Evolutionary conservation across 331 rosid genomes (phyloP).

Genomic region (Quercus lobata): DNA sequence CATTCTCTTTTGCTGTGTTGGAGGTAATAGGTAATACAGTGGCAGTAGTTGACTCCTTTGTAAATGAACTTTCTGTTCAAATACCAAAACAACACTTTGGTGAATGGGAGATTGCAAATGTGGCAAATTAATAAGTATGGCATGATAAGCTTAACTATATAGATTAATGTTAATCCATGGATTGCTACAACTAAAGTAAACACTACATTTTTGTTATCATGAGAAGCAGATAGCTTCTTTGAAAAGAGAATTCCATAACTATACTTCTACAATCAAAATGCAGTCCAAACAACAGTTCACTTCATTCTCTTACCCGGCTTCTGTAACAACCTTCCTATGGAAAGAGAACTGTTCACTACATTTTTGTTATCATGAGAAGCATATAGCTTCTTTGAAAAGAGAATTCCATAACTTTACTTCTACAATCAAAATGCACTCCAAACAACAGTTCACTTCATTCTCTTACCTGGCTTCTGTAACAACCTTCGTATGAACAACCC

Average conservation of each 20-base stretch:
- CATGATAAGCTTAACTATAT: neutral
- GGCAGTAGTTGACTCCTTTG: slow-evolving; percentile 37
- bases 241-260: neutral
- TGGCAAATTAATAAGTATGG: neutral
- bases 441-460: neutral
- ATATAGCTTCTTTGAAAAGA: neutral
- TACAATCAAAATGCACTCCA: neutral
- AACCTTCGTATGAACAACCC: too few relatives aligned
- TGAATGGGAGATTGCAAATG: neutral
- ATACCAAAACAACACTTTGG: slow-evolving; percentile 22
- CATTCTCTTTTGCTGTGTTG: slow-evolving; percentile 26
- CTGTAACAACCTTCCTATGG: too few relatives aligned
- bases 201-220: too few relatives aligned
- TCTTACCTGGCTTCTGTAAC: too few relatives aligned
- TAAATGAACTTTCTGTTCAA: slow-evolving; percentile 45
- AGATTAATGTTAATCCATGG: too few relatives aligned
- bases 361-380: neutral
- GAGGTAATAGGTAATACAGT: slow-evolving; percentile 14
- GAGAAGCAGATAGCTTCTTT: neutral
- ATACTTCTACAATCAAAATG: neutral
- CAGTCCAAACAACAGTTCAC: neutral
- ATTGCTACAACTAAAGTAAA: neutral
- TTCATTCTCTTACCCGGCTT: neutral
- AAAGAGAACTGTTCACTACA: too few relatives aligned
- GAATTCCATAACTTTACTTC: neutral